Evolutionary conservation across 2,329 filamentous ascomycete species (phyloP), one percentile per base, ranked within the genome.

Genomic region (Diaporthe aspalathi): DNA sequence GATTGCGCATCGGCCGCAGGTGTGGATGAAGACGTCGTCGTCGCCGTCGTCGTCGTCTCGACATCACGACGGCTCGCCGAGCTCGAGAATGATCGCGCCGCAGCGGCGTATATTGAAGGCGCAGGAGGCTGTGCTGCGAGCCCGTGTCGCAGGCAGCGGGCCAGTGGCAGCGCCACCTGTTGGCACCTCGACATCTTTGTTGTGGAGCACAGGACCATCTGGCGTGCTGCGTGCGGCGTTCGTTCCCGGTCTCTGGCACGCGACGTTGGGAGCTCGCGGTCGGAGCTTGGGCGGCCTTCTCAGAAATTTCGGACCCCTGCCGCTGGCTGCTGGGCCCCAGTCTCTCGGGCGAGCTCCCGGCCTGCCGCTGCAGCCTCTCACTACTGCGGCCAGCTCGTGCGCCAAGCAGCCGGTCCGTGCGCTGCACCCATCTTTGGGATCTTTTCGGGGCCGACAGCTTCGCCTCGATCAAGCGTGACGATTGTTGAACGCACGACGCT

Each of bases 181-280:
- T 87, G 87, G 79, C 87, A 89, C 80, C 84, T 84, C 80, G 89
- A 87, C 89, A 91, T 91, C 77, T 74, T 78, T 73, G 71, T 66
- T 73, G 70, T 68, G 50, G 63, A 67, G 72, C 67, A 57, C 40
- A 56, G 66, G 66, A 67, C 71, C 72, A 67, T 67, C 67, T 76
- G 56, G 62, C 60, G 53, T 69, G 69, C 68, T 68, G 67, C 62
- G 57, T 73, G 73, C 68, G n/a, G 67, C 70, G 56, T 62, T 52
- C 49, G 62, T n/a, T 43, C 35, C 12, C 35, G 29, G 68, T 38
- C 50, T 47, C 50, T 47, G 52, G 71, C 69, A 22, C 72, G 70
- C 72, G 70, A 63, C 50, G 29, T 68, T 60, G 53, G 52, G 60
- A 60, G 53, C n/a, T 49, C 52, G 9, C 32, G 11, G 43, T 47